Evolutionary conservation across 2,329 filamentous ascomycete species (phyloP), one percentile per base, ranked within the genome.

Genomic region (Xylaria sp.): DNA sequence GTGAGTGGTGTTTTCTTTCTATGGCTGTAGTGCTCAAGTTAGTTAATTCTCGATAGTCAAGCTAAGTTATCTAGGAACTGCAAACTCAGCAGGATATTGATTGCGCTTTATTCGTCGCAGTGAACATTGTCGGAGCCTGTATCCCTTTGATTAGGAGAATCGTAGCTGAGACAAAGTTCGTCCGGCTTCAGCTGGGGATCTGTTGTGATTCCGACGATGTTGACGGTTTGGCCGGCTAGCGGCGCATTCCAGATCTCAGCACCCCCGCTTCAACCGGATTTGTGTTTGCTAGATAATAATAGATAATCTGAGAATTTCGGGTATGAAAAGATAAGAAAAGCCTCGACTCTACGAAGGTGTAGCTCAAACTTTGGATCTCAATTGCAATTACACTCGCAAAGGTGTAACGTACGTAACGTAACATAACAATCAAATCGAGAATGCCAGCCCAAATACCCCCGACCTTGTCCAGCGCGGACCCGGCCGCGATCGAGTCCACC

Each of bases 401-500:
- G 39, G 8, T 23, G 4, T 18, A n/a, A n/a, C n/a, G n/a, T n/a
- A n/a, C n/a, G n/a, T n/a, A n/a, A n/a, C n/a, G n/a, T n/a, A n/a
- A n/a, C n/a, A n/a, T n/a, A n/a, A 23, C 41, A 34, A 23, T 12
- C 28, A 30, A 53, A 13, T 25, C 46, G 12, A 48, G 12, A 32
- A 69, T 65, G 64, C 25, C 48, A 12, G 25, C 52, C 18, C n/a
- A 39, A 25, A 34, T 23, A 39, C 65, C 65, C n/a, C 57, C 30
- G 15, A 71, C 43, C 53, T 57, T 74, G 39, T 75, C 76, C 23
- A 79, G 78, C 70, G 70, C 72, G 18, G 74, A 76, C 61, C 53
- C 72, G n/a, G 50, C 63, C 2, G 58, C 69, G 5, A 76, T 81
- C 45, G 72, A 77, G 39, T 41, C 74, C 15, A 78, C 79, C 45